Percentiles rank a stretch among this genome's conserved stretches.
These are phyloP conservation scores for Suillus placidus DNA, from an alignment of 768 basidiomycete species.

Conservation along the genomic window DNA sequence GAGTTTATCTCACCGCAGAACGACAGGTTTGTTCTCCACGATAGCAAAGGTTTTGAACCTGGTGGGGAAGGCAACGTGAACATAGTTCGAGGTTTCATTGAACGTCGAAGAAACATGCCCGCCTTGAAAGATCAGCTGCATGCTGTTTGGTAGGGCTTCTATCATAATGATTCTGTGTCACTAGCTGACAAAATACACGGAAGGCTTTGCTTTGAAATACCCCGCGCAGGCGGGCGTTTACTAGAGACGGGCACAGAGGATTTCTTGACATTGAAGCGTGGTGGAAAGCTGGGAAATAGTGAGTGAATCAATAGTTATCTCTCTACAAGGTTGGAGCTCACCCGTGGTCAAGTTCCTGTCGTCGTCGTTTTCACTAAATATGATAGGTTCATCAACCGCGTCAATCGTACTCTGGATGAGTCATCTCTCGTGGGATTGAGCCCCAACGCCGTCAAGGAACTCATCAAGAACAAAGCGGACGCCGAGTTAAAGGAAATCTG, in stretches of 20 bases:
- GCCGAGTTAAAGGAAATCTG: neutral
- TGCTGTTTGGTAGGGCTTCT: neutral
- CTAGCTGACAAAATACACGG: neutral
- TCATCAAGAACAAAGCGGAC: neutral
- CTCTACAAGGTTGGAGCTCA: neutral
- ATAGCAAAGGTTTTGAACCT: constrained; percentile 1
- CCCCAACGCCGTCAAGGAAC: neutral
- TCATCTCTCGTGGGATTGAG: neutral
- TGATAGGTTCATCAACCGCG: neutral
- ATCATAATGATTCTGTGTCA: neutral
- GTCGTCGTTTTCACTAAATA: neutral
- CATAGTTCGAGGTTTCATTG: neutral
- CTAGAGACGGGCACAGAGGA: neutral
- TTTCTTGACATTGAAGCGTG: neutral
- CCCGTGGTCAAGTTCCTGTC: neutral
- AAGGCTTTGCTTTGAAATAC: constrained; percentile 1
- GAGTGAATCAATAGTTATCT: neutral
- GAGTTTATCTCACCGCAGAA: neutral
- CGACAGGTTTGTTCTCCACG: neutral
- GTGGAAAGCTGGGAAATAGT: neutral
- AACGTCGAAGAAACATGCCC: neutral
- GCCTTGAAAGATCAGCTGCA: neutral
- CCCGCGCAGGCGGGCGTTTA: neutral
- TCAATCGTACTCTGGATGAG: neutral
- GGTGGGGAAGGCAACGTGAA: neutral